These are phyloP conservation scores for Discostella stelligera DNA, from an alignment of 352 stramenopile species.

Conservation along the genomic window DNA sequence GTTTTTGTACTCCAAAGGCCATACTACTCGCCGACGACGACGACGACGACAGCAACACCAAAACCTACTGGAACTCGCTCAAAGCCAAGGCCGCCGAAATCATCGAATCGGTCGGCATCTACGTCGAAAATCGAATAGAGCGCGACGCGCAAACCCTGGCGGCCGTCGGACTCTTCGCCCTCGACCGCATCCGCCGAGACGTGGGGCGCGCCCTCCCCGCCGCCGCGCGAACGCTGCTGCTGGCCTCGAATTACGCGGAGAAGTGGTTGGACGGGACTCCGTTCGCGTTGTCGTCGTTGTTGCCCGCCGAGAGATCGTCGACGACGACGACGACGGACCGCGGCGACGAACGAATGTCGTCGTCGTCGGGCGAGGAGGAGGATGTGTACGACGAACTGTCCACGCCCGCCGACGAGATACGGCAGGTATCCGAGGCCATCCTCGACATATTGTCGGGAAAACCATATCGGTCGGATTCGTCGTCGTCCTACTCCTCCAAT, in stretches of 20 bases:
- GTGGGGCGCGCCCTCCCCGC: slow-evolving; percentile 64
- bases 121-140: slow-evolving; percentile 72
- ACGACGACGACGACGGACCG: slow-evolving; percentile 10
- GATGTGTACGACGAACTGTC: slow-evolving; percentile 58
- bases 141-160: slow-evolving; percentile 56
- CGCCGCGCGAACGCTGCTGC: slow-evolving; percentile 35
- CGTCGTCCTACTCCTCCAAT: slow-evolving; percentile 15
- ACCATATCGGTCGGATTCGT: slow-evolving; percentile 2
- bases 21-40: too few species aligned
- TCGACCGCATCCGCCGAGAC: slow-evolving; percentile 67
- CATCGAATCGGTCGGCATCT: slow-evolving; percentile 65
- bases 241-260: slow-evolving; percentile 56
- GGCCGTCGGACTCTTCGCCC: slow-evolving; percentile 67
- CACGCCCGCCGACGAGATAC: slow-evolving; percentile 72
- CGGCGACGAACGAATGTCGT: too few species aligned
- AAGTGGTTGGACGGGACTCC: slow-evolving; percentile 22
- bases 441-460: slow-evolving; percentile 65
- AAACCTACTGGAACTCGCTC: slow-evolving; percentile 72
- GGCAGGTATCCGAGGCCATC: slow-evolving; percentile 61
- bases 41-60: too few species aligned
- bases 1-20: slow-evolving; percentile 13
- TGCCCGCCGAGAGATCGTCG: slow-evolving; percentile 23
- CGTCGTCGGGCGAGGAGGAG: slow-evolving; percentile 3
- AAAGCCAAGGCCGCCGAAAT: slow-evolving; percentile 57
- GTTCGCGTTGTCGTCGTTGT: slow-evolving; percentile 37